Evolutionary conservation across 2,329 filamentous ascomycete species (phyloP).

Genomic region (Ustulina deusta): DNA sequence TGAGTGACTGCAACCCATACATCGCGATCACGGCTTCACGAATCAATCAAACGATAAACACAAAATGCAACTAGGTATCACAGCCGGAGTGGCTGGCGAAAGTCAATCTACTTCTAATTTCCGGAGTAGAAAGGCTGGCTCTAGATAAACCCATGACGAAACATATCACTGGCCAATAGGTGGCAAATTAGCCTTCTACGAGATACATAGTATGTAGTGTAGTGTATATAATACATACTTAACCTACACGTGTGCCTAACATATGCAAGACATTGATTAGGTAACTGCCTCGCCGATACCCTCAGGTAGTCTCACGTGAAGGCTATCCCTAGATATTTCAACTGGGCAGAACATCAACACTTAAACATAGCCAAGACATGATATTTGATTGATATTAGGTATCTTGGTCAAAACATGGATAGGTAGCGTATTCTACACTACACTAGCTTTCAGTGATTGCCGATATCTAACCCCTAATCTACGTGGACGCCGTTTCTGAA

Average conservation of each 20-base stretch:
- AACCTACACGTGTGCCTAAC: not conserved
- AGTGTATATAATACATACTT: too few species aligned
- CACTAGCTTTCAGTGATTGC: not conserved
- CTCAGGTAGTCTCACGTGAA: conserved; percentile 3
- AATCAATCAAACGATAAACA: not conserved
- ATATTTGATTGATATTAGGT: too few species aligned
- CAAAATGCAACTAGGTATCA: too few species aligned
- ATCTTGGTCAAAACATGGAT: too few species aligned
- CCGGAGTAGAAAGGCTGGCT: not conserved
- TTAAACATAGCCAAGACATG: conserved; percentile 3
- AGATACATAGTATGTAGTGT: too few species aligned
- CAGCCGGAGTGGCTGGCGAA: not conserved
- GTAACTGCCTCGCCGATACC: not conserved
- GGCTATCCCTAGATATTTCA: not conserved
- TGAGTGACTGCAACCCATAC: not conserved
- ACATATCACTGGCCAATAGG: not conserved
- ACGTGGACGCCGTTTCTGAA: not conserved
- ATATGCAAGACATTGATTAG: not conserved
- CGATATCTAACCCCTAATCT: not conserved
- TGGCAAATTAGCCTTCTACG: not conserved
- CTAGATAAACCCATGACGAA: not conserved
- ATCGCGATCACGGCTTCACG: too few species aligned
- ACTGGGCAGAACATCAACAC: not conserved
- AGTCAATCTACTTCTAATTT: too few species aligned
- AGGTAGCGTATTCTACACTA: too few species aligned